Evolutionary conservation across 2,329 filamentous ascomycete species (phyloP).

Genomic region (Penicillium sumatraense): DNA sequence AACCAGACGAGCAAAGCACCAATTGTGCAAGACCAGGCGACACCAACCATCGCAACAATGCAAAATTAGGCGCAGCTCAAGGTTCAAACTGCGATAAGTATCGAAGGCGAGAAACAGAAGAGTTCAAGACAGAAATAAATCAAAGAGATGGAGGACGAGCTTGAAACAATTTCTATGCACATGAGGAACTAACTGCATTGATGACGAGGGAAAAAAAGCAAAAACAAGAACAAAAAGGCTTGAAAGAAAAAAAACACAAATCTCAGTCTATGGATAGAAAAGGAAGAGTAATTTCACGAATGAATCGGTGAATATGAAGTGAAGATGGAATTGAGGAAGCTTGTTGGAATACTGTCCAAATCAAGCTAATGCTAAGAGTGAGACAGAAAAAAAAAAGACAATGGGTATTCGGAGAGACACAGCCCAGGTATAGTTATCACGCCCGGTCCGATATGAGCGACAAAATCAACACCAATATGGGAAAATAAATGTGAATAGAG

Average conservation of each 20-base stretch:
- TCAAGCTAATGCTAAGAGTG: not conserved
- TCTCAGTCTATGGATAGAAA: constrained; percentile 24
- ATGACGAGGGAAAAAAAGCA: not conserved
- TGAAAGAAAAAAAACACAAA: constrained; percentile 10
- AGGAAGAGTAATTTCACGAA: not conserved
- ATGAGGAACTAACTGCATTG: constrained; percentile 5
- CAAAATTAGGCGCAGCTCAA: not conserved
- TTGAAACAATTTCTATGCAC: constrained; percentile 25
- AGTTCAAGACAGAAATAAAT: not conserved
- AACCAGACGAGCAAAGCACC: constrained; percentile 17
- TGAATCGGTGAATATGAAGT: not conserved
- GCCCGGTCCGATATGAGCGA: not conserved
- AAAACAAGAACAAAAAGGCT: constrained; percentile 2
- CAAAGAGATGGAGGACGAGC: not conserved
- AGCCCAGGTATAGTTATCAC: not conserved
- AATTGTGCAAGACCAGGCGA: constrained; percentile 16
- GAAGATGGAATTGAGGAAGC: not conserved
- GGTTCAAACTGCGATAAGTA: not conserved
- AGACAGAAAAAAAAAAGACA: not conserved
- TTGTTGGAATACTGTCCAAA: not conserved
- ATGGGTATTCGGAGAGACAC: constrained; percentile 8
- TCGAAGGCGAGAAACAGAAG: not conserved
- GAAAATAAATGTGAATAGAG: not conserved
- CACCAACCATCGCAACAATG: not conserved
- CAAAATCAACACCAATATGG: not conserved